phyloP scores from a whole-genome alignment of 495 filamentous ascomycete genomes.

The Arthonia radiata region DNA sequence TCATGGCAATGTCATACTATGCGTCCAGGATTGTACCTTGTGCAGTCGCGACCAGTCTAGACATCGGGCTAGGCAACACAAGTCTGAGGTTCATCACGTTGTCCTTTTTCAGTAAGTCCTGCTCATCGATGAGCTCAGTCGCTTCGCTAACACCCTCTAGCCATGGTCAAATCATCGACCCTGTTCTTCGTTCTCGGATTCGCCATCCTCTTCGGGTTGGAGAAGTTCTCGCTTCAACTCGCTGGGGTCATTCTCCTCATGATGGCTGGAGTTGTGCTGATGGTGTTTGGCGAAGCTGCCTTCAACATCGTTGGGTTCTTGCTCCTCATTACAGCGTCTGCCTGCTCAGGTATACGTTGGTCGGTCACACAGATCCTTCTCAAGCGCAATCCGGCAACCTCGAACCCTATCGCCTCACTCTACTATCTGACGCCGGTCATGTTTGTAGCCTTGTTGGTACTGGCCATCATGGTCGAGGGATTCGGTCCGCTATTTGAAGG shows the following conservation, averaged over 20 bases:
- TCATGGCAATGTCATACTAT: constrained; percentile 88
- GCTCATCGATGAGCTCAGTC: too few relatives aligned
- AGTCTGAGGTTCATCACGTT: constrained; percentile 86
- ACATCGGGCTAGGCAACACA: constrained; percentile 92
- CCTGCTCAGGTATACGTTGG: constrained; percentile 96
- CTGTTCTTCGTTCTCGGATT: constrained; percentile 89
- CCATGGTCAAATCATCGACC: constrained; percentile 97
- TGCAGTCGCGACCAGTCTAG: constrained; percentile 76
- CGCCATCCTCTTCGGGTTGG: constrained; percentile 83
- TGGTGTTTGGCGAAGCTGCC: constrained; percentile 89
- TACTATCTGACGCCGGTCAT: constrained; percentile 94
- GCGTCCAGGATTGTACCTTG: constrained; percentile 81
- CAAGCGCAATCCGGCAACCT: constrained; percentile 79
- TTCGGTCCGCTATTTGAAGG: constrained; percentile 36
- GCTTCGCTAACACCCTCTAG: too few relatives aligned
- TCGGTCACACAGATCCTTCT: constrained; percentile 88
- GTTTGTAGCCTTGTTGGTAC: constrained; percentile 54
- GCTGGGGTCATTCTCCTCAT: constrained; percentile 74
- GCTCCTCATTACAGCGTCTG: constrained; percentile 75
- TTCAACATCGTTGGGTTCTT: constrained; percentile 77
- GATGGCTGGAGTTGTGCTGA: constrained; percentile 92
- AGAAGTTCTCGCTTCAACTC: constrained; percentile 62
- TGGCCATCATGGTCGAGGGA: constrained; percentile 76
- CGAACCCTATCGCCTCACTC: constrained; percentile 89
- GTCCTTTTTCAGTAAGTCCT: constrained; percentile 73